Conservation (phyloP, 306 rosid species). For the Cicer chorassanicum region DNA sequence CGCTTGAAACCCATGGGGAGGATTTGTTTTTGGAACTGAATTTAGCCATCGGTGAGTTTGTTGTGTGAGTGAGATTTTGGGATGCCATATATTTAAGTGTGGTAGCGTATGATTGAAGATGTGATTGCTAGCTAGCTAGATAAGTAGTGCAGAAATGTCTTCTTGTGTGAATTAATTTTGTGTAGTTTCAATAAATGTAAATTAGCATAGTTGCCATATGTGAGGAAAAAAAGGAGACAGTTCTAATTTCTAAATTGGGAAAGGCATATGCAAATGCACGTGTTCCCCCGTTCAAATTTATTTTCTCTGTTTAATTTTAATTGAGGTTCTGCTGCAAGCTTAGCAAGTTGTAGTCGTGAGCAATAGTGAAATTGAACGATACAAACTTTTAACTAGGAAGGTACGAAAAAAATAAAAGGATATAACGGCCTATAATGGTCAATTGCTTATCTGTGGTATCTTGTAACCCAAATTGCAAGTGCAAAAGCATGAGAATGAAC, state of each 20-base stretch:
- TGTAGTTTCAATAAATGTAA: neutral
- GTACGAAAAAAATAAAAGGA: neutral
- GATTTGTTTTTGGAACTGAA: constrained; percentile 24
- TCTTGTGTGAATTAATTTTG: neutral
- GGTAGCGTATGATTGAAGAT: too few relatives aligned
- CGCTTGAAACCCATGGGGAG: neutral
- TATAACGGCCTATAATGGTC: neutral
- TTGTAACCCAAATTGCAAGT: neutral
- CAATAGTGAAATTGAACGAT: neutral
- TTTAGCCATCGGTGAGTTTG: constrained; percentile 17
- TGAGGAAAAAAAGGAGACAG: neutral
- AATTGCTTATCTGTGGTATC: neutral
- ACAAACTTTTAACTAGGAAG: too few relatives aligned
- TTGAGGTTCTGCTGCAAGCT: neutral
- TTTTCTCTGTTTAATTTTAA: neutral
- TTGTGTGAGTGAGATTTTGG: neutral
- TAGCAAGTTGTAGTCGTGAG: too few relatives aligned
- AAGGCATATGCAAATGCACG: neutral
- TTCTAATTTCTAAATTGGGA: neutral
- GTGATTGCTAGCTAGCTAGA: neutral
- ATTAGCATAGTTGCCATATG: neutral
- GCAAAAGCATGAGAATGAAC: neutral
- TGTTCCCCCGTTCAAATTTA: neutral
- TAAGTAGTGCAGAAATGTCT: neutral
- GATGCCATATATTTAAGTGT: neutral